Evolutionary conservation across 495 filamentous ascomycete species (phyloP), one percentile per base, ranked within the genome.

Genomic region (Tuber magnatum): DNA sequence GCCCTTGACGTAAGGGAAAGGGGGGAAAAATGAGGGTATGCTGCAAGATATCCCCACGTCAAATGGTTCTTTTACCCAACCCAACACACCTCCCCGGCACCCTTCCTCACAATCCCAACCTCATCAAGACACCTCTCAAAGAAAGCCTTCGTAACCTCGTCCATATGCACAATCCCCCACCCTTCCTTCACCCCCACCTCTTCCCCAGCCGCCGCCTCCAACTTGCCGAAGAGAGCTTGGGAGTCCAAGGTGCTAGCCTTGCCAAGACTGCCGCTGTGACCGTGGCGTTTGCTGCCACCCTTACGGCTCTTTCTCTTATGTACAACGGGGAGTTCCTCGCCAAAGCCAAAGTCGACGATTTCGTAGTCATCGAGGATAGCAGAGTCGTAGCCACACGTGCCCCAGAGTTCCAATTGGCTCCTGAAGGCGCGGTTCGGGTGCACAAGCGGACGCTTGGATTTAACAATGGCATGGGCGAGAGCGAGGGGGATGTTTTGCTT

Each of bases 121-220:
- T 61, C 51, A 14, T 5, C 51, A 61, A 90, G 41, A 71, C 77
- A 79, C 20, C 69, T 72, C 42, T 79, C 77, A 32, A 79, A 79
- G 68, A 75, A 72, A 22, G 69, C 32, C 69, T 51, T 71, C 69
- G 77, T 79, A 10, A 41, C 71, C 38, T 74, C 71, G 12, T 46
- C 43, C 77, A 79, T 79, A 24, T 71, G 24, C 7, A 79, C 69
- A 39, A 71, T 39, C 5, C 46, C 71, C 77, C 77, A 78, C 12
- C 28, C 61, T n/a, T 71, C 71, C 16, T 51, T 73, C 48, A 38
- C 48, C 6, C 61, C 12, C 35, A 28, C 68, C 44, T 71, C 40
- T 35, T 39, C 71, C 39, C 39, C 70, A 16, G 43, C 44, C 38
- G 43, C 32, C 1, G n/a, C 44, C 46, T 48, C 22, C 22, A 61